phyloP scores from a whole-genome alignment of 352 stramenopile genomes.

The Paralagenidium karlingii region DNA sequence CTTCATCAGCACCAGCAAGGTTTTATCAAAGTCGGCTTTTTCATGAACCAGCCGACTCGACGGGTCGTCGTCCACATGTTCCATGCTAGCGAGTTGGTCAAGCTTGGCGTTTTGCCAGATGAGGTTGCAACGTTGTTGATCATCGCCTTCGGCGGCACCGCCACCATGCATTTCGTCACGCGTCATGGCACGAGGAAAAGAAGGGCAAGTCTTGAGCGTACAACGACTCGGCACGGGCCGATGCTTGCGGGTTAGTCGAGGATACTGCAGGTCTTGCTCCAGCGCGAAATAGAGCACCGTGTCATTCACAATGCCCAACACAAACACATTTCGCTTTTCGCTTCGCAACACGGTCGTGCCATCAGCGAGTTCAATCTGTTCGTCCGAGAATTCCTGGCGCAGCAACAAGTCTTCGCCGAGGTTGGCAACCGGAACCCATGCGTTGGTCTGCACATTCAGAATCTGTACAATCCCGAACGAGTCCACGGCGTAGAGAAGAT shows the following conservation, averaged over 20 bases:
- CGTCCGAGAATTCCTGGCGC: background rate
- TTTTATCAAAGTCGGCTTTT: conserved; percentile 74
- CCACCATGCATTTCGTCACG: background rate
- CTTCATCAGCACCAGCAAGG: conserved; percentile 78
- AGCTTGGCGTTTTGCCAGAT: conserved; percentile 65
- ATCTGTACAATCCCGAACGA: conserved; percentile 52
- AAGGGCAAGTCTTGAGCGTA: conserved; percentile 24
- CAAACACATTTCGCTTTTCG: conserved; percentile 40
- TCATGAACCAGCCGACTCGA: conserved; percentile 42
- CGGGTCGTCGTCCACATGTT: conserved; percentile 14
- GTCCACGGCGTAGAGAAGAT: conserved; percentile 60
- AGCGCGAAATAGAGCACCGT: conserved; percentile 63
- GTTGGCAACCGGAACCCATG: conserved; percentile 66
- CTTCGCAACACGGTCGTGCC: too few relatives aligned
- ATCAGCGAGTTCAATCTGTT: too few relatives aligned
- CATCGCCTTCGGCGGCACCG: background rate
- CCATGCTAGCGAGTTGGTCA: conserved; percentile 15
- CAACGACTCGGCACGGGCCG: conserved; percentile 67
- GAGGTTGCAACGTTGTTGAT: too few relatives aligned
- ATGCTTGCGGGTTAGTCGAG: conserved; percentile 50
- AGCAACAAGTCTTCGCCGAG: conserved; percentile 25
- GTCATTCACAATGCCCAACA: conserved; percentile 58
- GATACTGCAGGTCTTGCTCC: conserved; percentile 20
- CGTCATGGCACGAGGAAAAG: background rate
- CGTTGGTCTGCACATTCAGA: conserved; percentile 27